Base-by-base conservation (phyloP, 2,329 filamentous ascomycete genomes). In the Eurotiales sp. region DNA sequence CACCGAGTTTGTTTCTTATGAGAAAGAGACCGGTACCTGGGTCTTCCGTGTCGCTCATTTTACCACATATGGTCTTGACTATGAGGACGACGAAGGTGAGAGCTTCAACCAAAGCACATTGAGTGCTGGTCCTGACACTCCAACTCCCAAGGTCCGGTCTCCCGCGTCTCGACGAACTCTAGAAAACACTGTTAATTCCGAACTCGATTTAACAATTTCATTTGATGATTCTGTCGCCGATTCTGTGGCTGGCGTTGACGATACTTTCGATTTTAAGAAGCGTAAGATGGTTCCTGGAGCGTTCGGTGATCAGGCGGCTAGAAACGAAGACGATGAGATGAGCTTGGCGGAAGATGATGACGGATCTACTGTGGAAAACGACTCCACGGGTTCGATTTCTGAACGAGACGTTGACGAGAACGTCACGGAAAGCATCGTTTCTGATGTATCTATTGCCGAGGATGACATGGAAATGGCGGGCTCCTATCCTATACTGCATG, bases 11-110 rank as follows among this genome's bases (percentile, higher is more conserved):
- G 77, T 91, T 60, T 78, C 79, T 61, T 99, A 96, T 68, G 81
- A 95, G 57, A 76, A 78, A 52, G 78, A 88, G 1, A 90, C 84
- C 47, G 93, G 92, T 47, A 81, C 88, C 42, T 99, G 95, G 95
- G 82, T 82, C 12, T 99, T 99, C 74, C 84, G 78, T 8, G 93
- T 99, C n/a, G 85, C 92, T 63, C 93, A 99, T 69, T 99, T 95
- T 69, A 97, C 92, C 1, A 96, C 90, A 1, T 99, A 99, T 65
- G 91, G 88, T 36, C 78, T 97, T 49, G 87, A 92, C 57, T 89
- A 88, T 23, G 83, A 82, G 7, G 78, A 85, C 42, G 77, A 77
- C 7, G 82, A 82, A 60, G 76, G 77, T 55, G 71, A 75, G 71
- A 64, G 68, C 73, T 63, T 73, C 73, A 71, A 72, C 52, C 72